These are phyloP conservation scores for Monilinia aucupariae DNA, from an alignment of 2,329 filamentous ascomycete genomes.

Conservation along the genomic window DNA sequence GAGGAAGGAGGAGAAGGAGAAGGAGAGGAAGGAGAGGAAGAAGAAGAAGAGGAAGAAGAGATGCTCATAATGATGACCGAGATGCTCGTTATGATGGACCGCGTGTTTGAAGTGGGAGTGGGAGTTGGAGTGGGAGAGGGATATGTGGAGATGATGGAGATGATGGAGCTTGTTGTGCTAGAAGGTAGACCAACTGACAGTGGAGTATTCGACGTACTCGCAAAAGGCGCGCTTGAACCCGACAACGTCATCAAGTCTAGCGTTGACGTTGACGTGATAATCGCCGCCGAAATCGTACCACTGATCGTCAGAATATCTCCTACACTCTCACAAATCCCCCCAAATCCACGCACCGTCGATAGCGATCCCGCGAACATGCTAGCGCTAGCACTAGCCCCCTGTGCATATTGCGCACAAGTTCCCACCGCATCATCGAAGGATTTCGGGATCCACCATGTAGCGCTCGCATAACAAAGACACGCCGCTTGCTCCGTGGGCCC, in stretches of 20 bases:
- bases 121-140: background rate
- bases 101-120: background rate
- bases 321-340: conserved; percentile 20
- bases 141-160: background rate
- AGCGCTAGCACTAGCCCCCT: background rate
- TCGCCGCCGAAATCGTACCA: background rate
- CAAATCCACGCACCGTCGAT: background rate
- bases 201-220: background rate
- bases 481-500: background rate
- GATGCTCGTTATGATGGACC: background rate
- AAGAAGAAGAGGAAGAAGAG: no score
- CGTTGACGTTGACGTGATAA: background rate
- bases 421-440: conserved; percentile 10
- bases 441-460: conserved; percentile 6
- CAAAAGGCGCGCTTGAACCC: background rate
- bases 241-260: no score
- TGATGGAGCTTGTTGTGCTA: background rate
- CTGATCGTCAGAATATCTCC: conserved; percentile 20
- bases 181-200: background rate
- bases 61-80: background rate
- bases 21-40: no score
- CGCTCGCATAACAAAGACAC: conserved; percentile 14
- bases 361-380: background rate
- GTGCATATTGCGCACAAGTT: background rate
- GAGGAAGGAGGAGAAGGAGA: no score